Conservation (phyloP, 371 early-diverging fungal genomes). For the Gilbertella persicaria region DNA sequence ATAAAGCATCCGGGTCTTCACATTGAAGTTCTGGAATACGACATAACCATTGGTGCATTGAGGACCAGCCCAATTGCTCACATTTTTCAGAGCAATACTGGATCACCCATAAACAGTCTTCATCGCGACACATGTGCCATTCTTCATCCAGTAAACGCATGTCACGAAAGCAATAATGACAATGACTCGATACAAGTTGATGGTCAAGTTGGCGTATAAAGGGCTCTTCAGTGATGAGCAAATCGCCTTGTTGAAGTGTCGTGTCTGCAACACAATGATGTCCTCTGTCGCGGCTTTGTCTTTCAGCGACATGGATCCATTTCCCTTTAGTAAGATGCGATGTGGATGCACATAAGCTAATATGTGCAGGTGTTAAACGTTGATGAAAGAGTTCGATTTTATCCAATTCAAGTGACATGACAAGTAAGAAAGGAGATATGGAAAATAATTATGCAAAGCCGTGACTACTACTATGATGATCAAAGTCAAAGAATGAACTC, state of each 20-base stretch:
- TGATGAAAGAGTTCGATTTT: conserved; percentile 1
- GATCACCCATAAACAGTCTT: conserved; percentile 10
- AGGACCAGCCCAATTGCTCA: conserved; percentile 15
- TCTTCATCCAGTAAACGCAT: not conserved
- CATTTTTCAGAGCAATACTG: conserved; percentile 22
- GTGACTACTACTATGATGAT: no score
- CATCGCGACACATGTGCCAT: conserved; percentile 5
- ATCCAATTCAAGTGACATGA: not conserved
- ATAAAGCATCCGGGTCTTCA: conserved; percentile 5
- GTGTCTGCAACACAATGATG: conserved; percentile 1
- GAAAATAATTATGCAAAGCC: no score
- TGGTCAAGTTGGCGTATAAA: conserved; percentile 22
- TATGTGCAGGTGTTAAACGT: conserved; percentile 20
- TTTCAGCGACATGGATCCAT: not conserved
- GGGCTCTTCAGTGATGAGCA: conserved; percentile 18
- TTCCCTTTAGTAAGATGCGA: not conserved
- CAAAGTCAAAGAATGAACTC: no score
- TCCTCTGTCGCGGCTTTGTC: not conserved
- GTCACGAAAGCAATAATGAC: conserved; percentile 18
- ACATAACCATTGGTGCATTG: conserved; percentile 23
- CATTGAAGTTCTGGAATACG: conserved; percentile 12
- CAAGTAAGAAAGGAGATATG: not conserved
- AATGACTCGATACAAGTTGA: not conserved
- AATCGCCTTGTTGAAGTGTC: conserved; percentile 4
- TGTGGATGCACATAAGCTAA: not conserved